Evolutionary conservation across 2,329 filamentous ascomycete genomes (phyloP), one percentile per base, ranked within the genome.

Genomic region (Metarhizium anisopliae): DNA sequence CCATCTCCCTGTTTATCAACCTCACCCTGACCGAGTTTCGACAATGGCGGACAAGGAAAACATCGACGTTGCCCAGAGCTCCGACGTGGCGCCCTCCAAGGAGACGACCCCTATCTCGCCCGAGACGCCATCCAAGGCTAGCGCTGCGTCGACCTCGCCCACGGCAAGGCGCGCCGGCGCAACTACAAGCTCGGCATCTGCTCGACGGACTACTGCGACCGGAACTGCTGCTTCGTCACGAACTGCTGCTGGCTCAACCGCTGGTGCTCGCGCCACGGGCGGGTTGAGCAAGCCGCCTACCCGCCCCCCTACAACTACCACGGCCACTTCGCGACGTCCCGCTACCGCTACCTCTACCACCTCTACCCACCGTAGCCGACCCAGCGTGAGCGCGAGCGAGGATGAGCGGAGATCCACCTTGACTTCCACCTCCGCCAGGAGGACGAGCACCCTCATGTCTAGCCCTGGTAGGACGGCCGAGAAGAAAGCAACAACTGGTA

Each of bases 21-120:
- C 16, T 50, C 14, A 49, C 36, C 53, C 30, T 45, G 50, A 43
- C 54, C 47, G 29, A 54, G 32, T 14, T 42, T 53, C 16, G 61
- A 69, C 42, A 60, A 78, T 78, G 76, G 76, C 76, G 63, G 76
- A 79, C 62, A 67, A 70, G 59, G 76, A 77, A 61, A 72, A 70
- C 61, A 70, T 73, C 66, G 75, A 77, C 59, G 70, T 72, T 56
- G 68, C 72, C 55, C 72, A 75, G 62, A 70, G 68, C 58, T 74
- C 77, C 42, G 74, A 75, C 60, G 72, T 68, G 50, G 58, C 59
- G 18, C 55, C 61, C 36, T 64, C 67, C 53, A 59, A 63, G 57
- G 59, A 57, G 30, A 53, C 69, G 16, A 64, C 65, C 54, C 61
- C 68, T 54, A 63, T 65, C 30, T 68, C 70, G 30, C 66, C 68